Base-by-base conservation (phyloP, 495 filamentous ascomycete genomes). In the Xylaria scruposa region DNA sequence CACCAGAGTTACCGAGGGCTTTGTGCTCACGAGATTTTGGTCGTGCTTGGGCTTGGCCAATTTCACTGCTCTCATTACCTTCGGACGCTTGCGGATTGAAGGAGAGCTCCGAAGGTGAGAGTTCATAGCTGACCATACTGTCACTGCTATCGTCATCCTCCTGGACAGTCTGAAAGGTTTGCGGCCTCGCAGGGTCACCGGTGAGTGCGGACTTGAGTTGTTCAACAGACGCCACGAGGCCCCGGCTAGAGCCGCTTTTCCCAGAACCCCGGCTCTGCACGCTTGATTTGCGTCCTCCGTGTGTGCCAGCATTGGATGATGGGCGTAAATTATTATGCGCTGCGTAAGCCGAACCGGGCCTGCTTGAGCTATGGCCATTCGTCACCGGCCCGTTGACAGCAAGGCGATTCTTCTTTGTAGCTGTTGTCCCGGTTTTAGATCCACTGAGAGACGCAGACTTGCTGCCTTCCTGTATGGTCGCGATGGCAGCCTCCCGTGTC, bases 201-300 rank as follows among this genome's bases (percentile, higher is more conserved):
- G 56, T 73, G 21, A 79, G 60, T 19, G 67, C 77, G 1, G 77
- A 79, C 54, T 94, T 95, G 71, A 97, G 85, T 75, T 97, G 94
- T 68, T 94, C 94, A n/a, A 97, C 90, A 46, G 92, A 91, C n/a
- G 94, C 89, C 13, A 93, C 89, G 21, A 88, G 90, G 36, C 87
- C 90, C 70, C 89, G 80, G 76, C 83, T 89, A 38, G 90, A 90
- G 61, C 85, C 85, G 72, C 84, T 87, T 38, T 83, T 81, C 21
- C 85, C 84, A 0, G 91, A 89, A 33, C 77, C 74, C 40, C 78
- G 81, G 73, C 84, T 86, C 42, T 81, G 83, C 51, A 83, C 64
- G 67, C 83, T 85, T 4, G 81, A 76, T 58, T 86, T 85, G 42
- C 84, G 81, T 36, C 44, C 54, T 12, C 44, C 70, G n/a, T 78